phyloP scores from a whole-genome alignment of 108 stramenopile genomes.

The Cyclotella atomus region DNA sequence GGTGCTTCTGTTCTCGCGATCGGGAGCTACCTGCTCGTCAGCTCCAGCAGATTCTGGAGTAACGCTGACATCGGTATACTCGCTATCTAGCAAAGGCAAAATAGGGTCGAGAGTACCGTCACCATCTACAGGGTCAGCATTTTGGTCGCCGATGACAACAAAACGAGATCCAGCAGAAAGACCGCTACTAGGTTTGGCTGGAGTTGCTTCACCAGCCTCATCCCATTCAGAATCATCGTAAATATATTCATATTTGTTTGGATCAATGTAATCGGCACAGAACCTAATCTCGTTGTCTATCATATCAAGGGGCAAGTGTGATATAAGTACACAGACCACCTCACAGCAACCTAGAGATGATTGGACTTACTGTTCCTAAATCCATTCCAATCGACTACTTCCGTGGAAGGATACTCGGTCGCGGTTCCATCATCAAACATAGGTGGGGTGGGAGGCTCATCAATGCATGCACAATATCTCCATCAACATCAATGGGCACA shows the following conservation, averaged over 20 bases:
- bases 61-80: not conserved
- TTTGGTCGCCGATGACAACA: slow-evolving; percentile 5
- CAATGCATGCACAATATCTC: not conserved
- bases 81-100: not conserved
- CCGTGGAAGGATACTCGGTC: not conserved
- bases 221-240: slow-evolving; percentile 5
- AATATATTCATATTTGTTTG: not conserved
- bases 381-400: slow-evolving; percentile 6
- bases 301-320: not conserved
- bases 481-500: not conserved
- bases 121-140: slow-evolving; percentile 6
- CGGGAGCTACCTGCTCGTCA: not conserved
- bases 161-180: not conserved
- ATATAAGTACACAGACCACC: not conserved
- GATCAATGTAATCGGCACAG: slow-evolving; percentile 4
- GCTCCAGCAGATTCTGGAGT: not conserved
- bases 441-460: slow-evolving; percentile 3
- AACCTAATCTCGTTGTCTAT: slow-evolving; percentile 10
- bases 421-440: slow-evolving; percentile 10
- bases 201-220: not conserved
- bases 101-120: not conserved
- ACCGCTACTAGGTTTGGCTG: not conserved
- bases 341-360: not conserved
- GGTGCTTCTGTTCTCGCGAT: no score
- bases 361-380: slow-evolving; percentile 4